Evolutionary conservation across 23 red algal genomes (phyloP).

Genomic region (Cyanidioschyzon merolae): DNA sequence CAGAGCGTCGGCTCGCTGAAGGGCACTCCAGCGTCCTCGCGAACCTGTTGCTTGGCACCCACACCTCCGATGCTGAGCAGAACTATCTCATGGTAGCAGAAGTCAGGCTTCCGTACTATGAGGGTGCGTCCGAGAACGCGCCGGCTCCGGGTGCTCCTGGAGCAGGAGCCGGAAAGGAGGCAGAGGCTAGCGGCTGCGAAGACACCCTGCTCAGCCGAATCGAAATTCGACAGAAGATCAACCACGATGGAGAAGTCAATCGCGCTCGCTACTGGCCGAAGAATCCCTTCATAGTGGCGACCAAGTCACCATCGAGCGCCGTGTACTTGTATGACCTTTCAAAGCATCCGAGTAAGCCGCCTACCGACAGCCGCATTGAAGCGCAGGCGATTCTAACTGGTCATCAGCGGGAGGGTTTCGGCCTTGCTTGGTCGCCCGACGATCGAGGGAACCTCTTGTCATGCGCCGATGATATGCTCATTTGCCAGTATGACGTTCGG

Average conservation of each 20-base stretch:
- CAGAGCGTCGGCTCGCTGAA: slow-evolving; percentile 10
- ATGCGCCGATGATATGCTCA: slow-evolving; percentile 63
- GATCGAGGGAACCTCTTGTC: slow-evolving; percentile 41
- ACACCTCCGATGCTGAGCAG: slow-evolving; percentile 85
- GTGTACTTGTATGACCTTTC: slow-evolving; percentile 73
- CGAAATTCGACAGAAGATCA: slow-evolving; percentile 88
- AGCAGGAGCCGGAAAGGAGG: not conserved
- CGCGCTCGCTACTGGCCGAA: slow-evolving; percentile 95
- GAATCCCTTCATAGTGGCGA: slow-evolving; percentile 86
- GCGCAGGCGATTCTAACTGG: slow-evolving; percentile 65
- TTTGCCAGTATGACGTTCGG: slow-evolving; percentile 57
- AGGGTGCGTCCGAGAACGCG: slow-evolving; percentile 56
- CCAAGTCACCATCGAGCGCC: slow-evolving; percentile 46
- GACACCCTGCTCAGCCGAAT: slow-evolving; percentile 20
- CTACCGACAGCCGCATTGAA: slow-evolving; percentile 39
- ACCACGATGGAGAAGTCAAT: slow-evolving; percentile 99
- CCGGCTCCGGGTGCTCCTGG: not conserved
- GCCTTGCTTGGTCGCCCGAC: slow-evolving; percentile 42
- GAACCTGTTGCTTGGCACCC: slow-evolving; percentile 74
- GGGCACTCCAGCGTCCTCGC: not conserved
- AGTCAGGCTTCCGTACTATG: slow-evolving; percentile 67
- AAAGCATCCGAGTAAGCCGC: slow-evolving; percentile 84
- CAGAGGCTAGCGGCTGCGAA: not conserved
- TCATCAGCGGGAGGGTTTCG: slow-evolving; percentile 92
- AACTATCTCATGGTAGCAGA: slow-evolving; percentile 96